Percentiles rank a stretch among this genome's conserved stretches.
These are phyloP conservation scores for Lignosus rhinocerotis DNA, from an alignment of 1,284 basidiomycete genomes.

Conservation along the genomic window DNA sequence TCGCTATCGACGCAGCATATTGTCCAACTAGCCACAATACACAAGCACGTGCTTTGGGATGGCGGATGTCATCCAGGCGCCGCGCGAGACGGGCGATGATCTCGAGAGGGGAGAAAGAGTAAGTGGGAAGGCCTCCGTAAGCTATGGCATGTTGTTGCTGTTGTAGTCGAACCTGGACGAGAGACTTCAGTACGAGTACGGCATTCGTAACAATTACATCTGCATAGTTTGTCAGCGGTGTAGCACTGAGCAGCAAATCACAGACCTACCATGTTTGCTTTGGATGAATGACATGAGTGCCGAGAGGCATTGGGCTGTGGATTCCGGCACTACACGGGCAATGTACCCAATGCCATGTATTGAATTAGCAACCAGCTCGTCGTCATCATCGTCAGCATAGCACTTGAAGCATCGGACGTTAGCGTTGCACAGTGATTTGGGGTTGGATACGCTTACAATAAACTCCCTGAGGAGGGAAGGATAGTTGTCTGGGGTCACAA, in stretches of 20 bases:
- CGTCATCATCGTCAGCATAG: slow-evolving; percentile 74
- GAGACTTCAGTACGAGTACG: slow-evolving; percentile 80
- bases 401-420: slow-evolving; percentile 47
- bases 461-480: slow-evolving; percentile 77
- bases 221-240: slow-evolving; percentile 30
- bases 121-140: slow-evolving; percentile 25
- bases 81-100: slow-evolving; percentile 78
- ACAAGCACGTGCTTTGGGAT: slow-evolving; percentile 79
- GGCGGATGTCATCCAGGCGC: slow-evolving; percentile 75
- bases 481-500: slow-evolving; percentile 70
- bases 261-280: slow-evolving; percentile 61
- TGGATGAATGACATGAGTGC: slow-evolving; percentile 79
- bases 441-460: slow-evolving; percentile 51
- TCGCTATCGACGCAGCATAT: slow-evolving; percentile 52
- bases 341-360: slow-evolving; percentile 80
- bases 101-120: slow-evolving; percentile 51
- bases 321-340: slow-evolving; percentile 66
- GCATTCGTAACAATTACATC: slow-evolving; percentile 75
- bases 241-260: not conserved
- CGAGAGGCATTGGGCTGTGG: slow-evolving; percentile 69
- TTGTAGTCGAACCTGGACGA: slow-evolving; percentile 73
- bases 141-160: slow-evolving; percentile 26
- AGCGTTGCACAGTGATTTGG: not conserved
- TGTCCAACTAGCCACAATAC: slow-evolving; percentile 92
- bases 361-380: slow-evolving; percentile 67